Conservation (phyloP, 116 monocot genomes). For the Cymodocea nodosa region DNA sequence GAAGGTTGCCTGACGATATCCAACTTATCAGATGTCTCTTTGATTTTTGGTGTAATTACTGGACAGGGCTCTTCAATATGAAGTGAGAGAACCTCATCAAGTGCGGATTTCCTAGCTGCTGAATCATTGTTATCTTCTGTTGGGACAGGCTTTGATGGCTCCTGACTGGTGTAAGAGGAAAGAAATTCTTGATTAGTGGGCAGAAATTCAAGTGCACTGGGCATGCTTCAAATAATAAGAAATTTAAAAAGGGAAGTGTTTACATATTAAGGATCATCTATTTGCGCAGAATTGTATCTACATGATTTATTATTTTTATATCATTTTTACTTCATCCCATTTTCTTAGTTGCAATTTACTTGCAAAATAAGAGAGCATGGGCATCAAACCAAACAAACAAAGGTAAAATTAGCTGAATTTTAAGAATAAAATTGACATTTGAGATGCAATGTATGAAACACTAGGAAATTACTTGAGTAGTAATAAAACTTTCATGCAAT, state of each 20-base stretch:
- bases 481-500: no score
- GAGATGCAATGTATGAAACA: neutral
- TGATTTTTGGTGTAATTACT: constrained; percentile 9
- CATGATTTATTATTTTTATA: neutral
- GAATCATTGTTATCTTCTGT: constrained; percentile 21
- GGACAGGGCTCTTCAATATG: constrained; percentile 29
- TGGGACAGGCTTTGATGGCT: constrained; percentile 15
- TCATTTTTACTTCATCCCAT: neutral
- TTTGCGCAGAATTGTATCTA: no score
- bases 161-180: constrained; percentile 22
- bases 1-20: constrained; percentile 63
- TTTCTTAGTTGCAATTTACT: neutral
- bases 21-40: constrained; percentile 31
- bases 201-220: neutral
- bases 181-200: neutral
- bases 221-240: neutral
- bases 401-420: neutral
- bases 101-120: constrained; percentile 28
- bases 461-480: no score
- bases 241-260: neutral
- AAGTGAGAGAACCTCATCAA: constrained; percentile 35
- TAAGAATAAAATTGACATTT: neutral
- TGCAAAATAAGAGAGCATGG: neutral
- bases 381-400: neutral
- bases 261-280: neutral